Evolutionary conservation across 2,329 filamentous ascomycete genomes (phyloP).

Genomic region (Neofusicoccum parvum): DNA sequence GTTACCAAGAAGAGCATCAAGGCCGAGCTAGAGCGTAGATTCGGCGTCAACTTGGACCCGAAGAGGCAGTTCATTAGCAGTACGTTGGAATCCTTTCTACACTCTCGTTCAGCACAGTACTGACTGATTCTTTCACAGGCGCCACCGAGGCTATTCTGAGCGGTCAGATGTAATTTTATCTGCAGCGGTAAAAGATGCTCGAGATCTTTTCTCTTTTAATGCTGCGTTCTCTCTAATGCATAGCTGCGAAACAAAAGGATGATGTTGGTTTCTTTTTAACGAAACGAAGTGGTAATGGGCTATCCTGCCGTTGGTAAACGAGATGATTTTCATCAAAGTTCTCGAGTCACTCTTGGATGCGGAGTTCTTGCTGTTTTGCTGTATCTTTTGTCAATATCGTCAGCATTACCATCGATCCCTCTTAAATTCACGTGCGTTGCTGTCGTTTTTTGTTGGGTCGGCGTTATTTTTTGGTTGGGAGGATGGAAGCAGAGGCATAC

Average conservation of each 20-base stretch:
- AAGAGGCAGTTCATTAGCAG: constrained; percentile 83
- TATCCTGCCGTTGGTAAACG: no score
- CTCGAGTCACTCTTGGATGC: no score
- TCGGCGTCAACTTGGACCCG: constrained; percentile 80
- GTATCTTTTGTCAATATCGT: no score
- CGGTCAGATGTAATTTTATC: constrained; percentile 38
- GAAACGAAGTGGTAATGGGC: constrained; percentile 6
- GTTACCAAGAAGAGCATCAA: constrained; percentile 99
- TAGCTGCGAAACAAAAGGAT: constrained; percentile 1
- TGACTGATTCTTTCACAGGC: constrained; percentile 1
- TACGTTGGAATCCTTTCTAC: neutral
- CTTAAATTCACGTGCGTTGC: no score
- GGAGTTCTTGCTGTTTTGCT: no score
- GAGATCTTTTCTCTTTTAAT: neutral
- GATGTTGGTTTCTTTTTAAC: neutral
- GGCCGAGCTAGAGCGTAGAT: constrained; percentile 82
- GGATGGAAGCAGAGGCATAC: no score
- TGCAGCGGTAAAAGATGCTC: neutral
- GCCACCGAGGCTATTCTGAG: constrained; percentile 46
- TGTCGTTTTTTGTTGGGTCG: neutral
- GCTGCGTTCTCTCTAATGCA: constrained; percentile 3
- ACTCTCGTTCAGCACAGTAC: neutral
- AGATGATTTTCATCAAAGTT: no score
- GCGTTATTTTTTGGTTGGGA: neutral
- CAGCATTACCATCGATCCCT: no score